A percentile compares a stretch with the other conserved stretches of the same genome.
These are phyloP conservation scores for Annulohypoxylon bovei DNA, from an alignment of 495 filamentous ascomycete species.

Conservation along the genomic window DNA sequence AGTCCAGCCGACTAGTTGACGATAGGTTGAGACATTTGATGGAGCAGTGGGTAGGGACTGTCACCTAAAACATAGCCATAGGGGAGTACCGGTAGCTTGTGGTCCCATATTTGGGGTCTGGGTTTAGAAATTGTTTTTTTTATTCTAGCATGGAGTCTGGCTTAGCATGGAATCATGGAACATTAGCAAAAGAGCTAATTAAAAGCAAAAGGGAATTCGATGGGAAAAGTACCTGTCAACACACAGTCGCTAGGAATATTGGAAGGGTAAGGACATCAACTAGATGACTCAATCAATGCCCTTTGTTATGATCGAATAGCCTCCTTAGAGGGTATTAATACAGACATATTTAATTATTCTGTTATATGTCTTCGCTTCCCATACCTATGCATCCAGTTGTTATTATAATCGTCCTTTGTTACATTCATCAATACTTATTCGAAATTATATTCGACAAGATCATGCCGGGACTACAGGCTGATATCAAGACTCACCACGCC, in stretches of 20 bases:
- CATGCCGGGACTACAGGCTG: background rate
- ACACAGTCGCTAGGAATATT: background rate
- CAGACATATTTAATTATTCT: background rate
- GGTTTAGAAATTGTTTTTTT: conserved; percentile 17
- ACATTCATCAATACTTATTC: background rate
- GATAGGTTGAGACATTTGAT: background rate
- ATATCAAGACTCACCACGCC: background rate
- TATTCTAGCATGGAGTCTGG: conserved; percentile 33
- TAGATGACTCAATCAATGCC: background rate
- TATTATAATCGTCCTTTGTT: no score
- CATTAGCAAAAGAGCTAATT: background rate
- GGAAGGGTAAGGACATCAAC: background rate
- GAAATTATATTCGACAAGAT: background rate
- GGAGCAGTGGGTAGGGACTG: background rate
- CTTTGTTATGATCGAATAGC: background rate
- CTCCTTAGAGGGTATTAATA: background rate
- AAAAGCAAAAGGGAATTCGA: background rate
- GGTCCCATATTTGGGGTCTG: background rate
- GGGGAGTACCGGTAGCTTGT: background rate
- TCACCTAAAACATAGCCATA: background rate
- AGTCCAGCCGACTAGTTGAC: background rate
- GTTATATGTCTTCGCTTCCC: background rate
- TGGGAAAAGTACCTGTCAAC: background rate
- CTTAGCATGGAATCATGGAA: conserved; percentile 7
- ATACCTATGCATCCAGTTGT: background rate